Base-by-base conservation (phyloP, 208 protist genomes). In the Wallacemonas sp. region DNA sequence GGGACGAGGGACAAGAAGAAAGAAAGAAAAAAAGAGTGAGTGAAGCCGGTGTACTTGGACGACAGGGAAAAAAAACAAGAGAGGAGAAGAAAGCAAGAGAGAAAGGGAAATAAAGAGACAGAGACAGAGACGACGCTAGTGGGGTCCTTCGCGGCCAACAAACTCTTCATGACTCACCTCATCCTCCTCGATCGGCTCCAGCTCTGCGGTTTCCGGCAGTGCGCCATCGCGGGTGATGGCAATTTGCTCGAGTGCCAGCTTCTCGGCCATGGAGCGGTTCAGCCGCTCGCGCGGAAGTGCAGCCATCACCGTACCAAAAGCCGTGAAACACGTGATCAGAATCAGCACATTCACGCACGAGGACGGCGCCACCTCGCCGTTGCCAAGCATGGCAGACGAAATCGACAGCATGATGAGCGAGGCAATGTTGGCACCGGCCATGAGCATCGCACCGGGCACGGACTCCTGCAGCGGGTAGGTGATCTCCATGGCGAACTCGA, bases 401-500 rank as follows among this genome's bases (percentile, higher is more conserved):
- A 85, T 63, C 22, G 76, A 74, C 20, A 92, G 59, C 62, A 92
- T 62, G 38, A 89, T 76, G 31, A 89, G 70, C 33, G 86, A 86
- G 28, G 74, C 70, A 20, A 87, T 39, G 72, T 92, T 89, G 8
- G 82, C 86, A 23, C 77, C 82, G 0, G 79, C 86, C 86, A 92
- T 92, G 55, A 92, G 76, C 59, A 92, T 49, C 25, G 78, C 70
- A 0, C 82, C 77, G 2, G 86, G 82, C 32, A 89, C 86, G 8
- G 78, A 84, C 54, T 92, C 80, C 26, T 63, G 67, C 25, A 87
- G 55, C 22, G 86, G 86, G 70, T 86, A 88, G 4, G 82, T 78
- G 18, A 92, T 79, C 65, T 92, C 82, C 82, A 89, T 89, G 38
- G 82, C 73, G 39, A 82, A 92, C 65, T 92, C 86, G 39, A 92